A percentile compares a stretch with the other conserved stretches of the same genome.
These are phyloP conservation scores for Leavenworthia alabamica DNA, from an alignment of 345 rosid genomes.

Conservation along the genomic window DNA sequence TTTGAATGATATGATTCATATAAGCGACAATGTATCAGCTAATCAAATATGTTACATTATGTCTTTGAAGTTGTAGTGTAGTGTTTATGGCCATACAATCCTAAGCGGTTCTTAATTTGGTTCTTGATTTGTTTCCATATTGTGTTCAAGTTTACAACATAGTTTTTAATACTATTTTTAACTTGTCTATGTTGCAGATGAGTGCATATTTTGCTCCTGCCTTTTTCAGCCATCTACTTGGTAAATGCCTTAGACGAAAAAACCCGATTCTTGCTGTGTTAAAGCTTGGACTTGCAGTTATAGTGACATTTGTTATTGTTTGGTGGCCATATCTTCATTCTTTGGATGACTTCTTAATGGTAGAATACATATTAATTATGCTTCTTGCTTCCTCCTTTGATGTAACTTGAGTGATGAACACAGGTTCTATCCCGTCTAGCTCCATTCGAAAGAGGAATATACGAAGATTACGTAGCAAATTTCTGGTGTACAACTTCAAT, in stretches of 20 bases:
- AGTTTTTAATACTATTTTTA: not conserved
- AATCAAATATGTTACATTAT: no score
- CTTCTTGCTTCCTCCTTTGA: constrained; percentile 5
- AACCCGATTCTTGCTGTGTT: constrained; percentile 52
- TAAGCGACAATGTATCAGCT: no score
- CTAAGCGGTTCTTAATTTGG: not conserved
- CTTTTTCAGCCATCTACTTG: constrained; percentile 74
- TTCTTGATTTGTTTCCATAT: not conserved
- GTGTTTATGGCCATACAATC: not conserved
- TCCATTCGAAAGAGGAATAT: constrained; percentile 96
- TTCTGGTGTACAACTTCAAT: constrained; percentile 88
- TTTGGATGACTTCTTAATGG: constrained; percentile 52
- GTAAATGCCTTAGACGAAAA: constrained; percentile 69
- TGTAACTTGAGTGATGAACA: no score
- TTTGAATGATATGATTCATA: no score
- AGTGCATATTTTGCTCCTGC: constrained; percentile 96
- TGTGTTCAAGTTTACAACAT: not conserved
- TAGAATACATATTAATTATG: constrained; percentile 26
- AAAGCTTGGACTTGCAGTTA: constrained; percentile 64
- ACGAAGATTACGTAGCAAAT: constrained; percentile 94
- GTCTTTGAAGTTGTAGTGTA: not conserved
- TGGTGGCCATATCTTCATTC: constrained; percentile 93
- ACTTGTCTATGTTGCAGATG: constrained; percentile 45
- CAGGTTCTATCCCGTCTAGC: constrained; percentile 83
- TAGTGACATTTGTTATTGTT: constrained; percentile 61